Conservation (phyloP, 768 basidiomycete genomes). For the Mycena latifolia region DNA sequence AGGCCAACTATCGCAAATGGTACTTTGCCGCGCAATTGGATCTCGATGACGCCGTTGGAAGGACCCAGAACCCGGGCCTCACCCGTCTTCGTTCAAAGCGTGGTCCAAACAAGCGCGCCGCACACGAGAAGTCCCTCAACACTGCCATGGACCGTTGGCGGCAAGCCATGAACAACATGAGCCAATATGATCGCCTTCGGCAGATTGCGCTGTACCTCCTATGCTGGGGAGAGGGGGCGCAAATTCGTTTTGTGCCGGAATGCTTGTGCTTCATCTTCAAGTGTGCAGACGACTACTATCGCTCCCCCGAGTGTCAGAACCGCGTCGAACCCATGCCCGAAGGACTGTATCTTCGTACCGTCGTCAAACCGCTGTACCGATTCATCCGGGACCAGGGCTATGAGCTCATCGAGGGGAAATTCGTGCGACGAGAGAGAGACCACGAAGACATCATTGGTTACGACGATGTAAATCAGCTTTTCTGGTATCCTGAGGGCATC, state of each 20-base stretch:
- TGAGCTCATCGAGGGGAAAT: constrained; percentile 95
- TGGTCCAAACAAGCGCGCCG: constrained; percentile 59
- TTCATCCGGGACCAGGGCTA: constrained; percentile 99
- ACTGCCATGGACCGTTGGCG: constrained; percentile 94
- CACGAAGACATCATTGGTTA: constrained; percentile 97
- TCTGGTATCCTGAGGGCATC: constrained; percentile 99
- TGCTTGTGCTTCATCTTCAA: constrained; percentile 99
- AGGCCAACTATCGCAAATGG: constrained; percentile 99
- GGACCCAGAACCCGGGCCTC: constrained; percentile 91
- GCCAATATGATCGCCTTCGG: constrained; percentile 95
- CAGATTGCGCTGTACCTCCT: constrained; percentile 96
- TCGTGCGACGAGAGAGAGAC: constrained; percentile 92
- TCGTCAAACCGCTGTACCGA: constrained; percentile 94
- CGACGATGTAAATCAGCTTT: constrained; percentile 98
- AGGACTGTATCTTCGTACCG: constrained; percentile 91
- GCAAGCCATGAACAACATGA: constrained; percentile 99
- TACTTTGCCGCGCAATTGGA: constrained; percentile 99
- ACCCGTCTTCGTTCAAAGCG: constrained; percentile 83
- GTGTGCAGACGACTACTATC: constrained; percentile 99
- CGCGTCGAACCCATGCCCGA: constrained; percentile 93
- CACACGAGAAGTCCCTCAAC: constrained; percentile 75
- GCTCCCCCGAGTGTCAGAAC: constrained; percentile 97
- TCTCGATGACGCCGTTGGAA: constrained; percentile 96
- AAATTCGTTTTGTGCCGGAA: constrained; percentile 96
- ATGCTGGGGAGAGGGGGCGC: constrained; percentile 98